These are phyloP conservation scores for Physcomitrellopsis africana DNA, from an alignment of 225 moss, liverwort and hornwort species.

Conservation along the genomic window DNA sequence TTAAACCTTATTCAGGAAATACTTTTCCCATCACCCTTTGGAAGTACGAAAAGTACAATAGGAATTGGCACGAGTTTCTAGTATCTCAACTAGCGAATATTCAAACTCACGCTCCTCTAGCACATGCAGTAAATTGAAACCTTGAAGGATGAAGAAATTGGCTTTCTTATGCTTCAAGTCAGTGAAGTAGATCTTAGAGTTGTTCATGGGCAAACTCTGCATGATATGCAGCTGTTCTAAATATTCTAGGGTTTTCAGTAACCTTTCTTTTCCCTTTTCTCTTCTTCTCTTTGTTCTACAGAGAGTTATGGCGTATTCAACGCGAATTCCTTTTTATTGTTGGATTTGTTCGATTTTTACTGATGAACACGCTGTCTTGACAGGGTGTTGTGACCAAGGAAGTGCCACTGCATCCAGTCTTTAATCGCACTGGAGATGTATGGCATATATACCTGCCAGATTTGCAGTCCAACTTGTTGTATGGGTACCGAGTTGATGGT, in stretches of 20 bases:
- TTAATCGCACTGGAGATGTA: conserved; percentile 83
- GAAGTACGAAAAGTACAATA: not conserved
- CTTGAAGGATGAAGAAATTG: conserved; percentile 11
- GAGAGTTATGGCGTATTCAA: not conserved
- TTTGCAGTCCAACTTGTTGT: conserved; percentile 65
- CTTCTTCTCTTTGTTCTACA: not conserved
- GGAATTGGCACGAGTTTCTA: not conserved
- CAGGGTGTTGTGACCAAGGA: conserved; percentile 72
- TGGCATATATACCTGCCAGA: conserved; percentile 88
- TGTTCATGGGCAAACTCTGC: not conserved
- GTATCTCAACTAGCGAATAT: not conserved
- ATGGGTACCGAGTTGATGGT: conserved; percentile 83
- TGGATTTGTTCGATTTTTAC: conserved; percentile 18
- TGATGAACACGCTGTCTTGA: conserved; percentile 19
- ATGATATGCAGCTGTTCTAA: conserved; percentile 1
- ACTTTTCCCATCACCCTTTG: not conserved
- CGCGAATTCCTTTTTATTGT: not conserved
- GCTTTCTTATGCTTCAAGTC: not conserved
- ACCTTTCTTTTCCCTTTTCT: not conserved
- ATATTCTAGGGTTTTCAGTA: conserved; percentile 16
- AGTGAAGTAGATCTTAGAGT: conserved; percentile 11
- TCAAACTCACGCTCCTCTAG: not conserved
- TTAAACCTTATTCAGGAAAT: not conserved
- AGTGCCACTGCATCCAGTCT: conserved; percentile 62
- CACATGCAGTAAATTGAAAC: not conserved